Evolutionary conservation across 2,329 filamentous ascomycete species (phyloP), one percentile per base, ranked within the genome.

Genomic region (Epichloe gansuensis): DNA sequence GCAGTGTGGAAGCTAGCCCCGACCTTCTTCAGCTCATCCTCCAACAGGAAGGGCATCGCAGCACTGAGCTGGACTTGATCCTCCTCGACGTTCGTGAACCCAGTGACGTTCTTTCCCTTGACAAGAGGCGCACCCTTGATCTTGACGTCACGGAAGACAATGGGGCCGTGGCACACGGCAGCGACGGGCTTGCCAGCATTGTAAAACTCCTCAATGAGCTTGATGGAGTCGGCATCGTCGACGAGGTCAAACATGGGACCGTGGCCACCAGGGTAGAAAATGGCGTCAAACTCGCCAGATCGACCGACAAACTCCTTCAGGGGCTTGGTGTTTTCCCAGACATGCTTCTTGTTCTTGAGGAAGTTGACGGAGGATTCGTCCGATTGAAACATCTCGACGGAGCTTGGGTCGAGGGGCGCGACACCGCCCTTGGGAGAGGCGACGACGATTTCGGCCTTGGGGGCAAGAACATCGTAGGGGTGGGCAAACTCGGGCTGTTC

Each of bases 91-190:
- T 86, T 75, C 64, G 75, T 63, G 65, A 85, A 86, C 9, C 77
- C 81, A 0, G 81, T 84, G 25, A 81, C 78, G 45, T 73, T 67
- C 61, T 74, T 74, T 44, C 76, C 80, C 48, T 72, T 66, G 40
- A 86, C 64, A 9, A 85, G 66, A 49, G 72, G 71, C 56, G 71
- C 68, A 36, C 79, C 80, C 54, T 74, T 68, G 21, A 73, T 60
- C 59, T 74, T 77, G 38, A 78, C 82, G 57, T 82, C 74, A 47
- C 75, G 71, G 15, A 87, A 70, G 12, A 76, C 84, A 3, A 77
- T 77, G 2, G 83, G 80, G 5, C 81, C 84, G 66, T 87, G 84
- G 71, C 84, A 87, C 45, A 87, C 81, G 3, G 83, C 80, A 0
- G 78, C 70, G 13, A 87, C 75, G 51, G 80, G 71, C 71, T 85